Evolutionary conservation across 352 stramenopile species (phyloP).

Genomic region (Pythium pyrilobum): DNA sequence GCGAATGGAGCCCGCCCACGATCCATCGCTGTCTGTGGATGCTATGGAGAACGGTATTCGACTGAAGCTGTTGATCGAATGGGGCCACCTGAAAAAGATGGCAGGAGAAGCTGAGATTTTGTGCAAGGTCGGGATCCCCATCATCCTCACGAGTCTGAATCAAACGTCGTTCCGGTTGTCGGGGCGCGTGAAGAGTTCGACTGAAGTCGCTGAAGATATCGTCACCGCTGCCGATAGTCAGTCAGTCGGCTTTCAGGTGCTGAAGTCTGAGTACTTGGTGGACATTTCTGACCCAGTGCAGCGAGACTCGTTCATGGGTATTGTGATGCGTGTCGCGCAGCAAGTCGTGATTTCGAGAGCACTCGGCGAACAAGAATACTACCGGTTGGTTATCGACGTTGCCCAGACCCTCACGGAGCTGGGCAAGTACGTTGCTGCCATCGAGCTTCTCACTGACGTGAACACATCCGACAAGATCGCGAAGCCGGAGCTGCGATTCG

Average conservation of each 20-base stretch:
- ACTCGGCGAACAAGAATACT: conserved; percentile 68
- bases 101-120: conserved; percentile 66
- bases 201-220: conserved; percentile 44
- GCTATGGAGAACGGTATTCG: conserved; percentile 84
- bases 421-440: conserved; percentile 77
- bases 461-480: conserved; percentile 85
- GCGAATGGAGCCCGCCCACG: conserved; percentile 55
- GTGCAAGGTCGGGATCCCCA: conserved; percentile 77
- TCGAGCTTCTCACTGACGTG: conserved; percentile 82
- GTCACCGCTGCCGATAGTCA: conserved; percentile 54
- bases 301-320: conserved; percentile 79
- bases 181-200: conserved; percentile 52
- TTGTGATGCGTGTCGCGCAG: conserved; percentile 79
- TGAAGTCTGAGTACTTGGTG: conserved; percentile 81
- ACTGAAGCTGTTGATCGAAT: conserved; percentile 75
- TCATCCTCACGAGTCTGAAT: conserved; percentile 78
- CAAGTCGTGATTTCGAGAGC: conserved; percentile 76
- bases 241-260: conserved; percentile 67
- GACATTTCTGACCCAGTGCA: conserved; percentile 70
- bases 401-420: conserved; percentile 72
- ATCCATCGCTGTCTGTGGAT: conserved; percentile 73
- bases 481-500: conserved; percentile 62
- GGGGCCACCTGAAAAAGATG: conserved; percentile 66
- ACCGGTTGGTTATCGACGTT: conserved; percentile 75
- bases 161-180: conserved; percentile 73